phyloP scores from a whole-genome alignment of 306 rosid species.

The Heteromeles arbutifolia region DNA sequence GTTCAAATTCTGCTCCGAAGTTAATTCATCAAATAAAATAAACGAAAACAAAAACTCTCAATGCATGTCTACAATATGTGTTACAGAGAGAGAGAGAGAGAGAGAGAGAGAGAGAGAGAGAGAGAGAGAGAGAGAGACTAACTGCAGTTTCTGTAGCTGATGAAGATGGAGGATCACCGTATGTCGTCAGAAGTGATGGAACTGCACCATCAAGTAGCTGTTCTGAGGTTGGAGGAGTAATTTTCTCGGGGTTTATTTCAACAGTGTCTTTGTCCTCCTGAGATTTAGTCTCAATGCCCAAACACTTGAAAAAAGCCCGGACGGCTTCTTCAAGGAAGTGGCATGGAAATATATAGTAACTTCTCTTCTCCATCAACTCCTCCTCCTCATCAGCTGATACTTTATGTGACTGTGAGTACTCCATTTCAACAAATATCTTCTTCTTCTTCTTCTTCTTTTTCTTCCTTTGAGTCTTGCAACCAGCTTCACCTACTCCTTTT shows the following conservation, averaged over 20 bases:
- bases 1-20: background rate
- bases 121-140: background rate
- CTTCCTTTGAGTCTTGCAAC: background rate
- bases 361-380: background rate
- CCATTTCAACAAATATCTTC: background rate
- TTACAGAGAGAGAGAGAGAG: too few relatives aligned
- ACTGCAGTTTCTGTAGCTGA: background rate
- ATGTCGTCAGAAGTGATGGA: background rate
- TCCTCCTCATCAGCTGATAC: background rate
- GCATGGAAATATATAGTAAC: constrained; percentile 6
- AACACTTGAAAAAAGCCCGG: constrained; percentile 6
- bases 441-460: too few relatives aligned
- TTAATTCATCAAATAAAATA: background rate
- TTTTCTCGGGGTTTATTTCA: background rate
- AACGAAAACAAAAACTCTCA: background rate
- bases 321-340: background rate
- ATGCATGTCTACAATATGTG: background rate
- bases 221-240: background rate
- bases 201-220: background rate
- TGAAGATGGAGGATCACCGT: constrained; percentile 12
- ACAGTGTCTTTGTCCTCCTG: background rate
- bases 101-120: background rate
- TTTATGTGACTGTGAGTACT: background rate
- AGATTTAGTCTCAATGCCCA: background rate
- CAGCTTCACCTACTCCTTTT: background rate